Evolutionary conservation across 1,284 basidiomycete genomes (phyloP), one percentile per base, ranked within the genome.

Genomic region (Ustilago tritici): DNA sequence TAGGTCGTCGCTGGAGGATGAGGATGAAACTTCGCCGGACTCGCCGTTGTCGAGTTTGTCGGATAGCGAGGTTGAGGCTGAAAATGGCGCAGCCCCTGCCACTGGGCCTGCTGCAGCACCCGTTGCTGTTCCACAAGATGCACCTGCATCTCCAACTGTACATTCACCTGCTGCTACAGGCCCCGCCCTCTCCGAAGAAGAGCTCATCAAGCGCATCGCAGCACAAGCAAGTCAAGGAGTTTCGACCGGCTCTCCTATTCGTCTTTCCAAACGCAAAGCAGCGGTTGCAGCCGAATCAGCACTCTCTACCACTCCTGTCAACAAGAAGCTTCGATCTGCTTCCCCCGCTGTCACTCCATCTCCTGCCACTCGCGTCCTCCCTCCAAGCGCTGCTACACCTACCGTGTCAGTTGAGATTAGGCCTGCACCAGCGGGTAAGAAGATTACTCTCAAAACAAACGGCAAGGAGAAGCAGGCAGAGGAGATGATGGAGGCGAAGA

Each of bases 201-300:
- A 72, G 54, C 55, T 61, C n/a, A 63, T 70, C 61, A 67, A 66
- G 46, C 70, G 54, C 9, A 67, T 70, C 54, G 64, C 76, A 4
- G 15, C 53, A 43, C 61, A 67, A 57, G 70, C 70, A 19, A 68
- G 71, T 10, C 53, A 65, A 2, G 64, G 70, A 35, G 70, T 67
- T 34, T 66, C 54, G 28, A 54, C 31, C 19, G 69, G 66, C 40
- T 67, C 70, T 32, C 61, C 75, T 8, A 34, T 61, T 31, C 66
- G 70, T 15, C 68, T 77, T 11, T 64, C 70, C 9, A 77, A 77
- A 56, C 63, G 76, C 38, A 78, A 74, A 52, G 76, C 76, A 15
- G 76, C 76, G 6, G 71, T 70, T 2, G 76, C 71, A 1, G 76
- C 76, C 28, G 71, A 77, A 38, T 61, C 67, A 2, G 75, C 75